Percentiles rank a stretch among this genome's conserved stretches.
Conservation (phyloP, 2,329 filamentous ascomycete species). For the Neofusicoccum cordaticola region DNA sequence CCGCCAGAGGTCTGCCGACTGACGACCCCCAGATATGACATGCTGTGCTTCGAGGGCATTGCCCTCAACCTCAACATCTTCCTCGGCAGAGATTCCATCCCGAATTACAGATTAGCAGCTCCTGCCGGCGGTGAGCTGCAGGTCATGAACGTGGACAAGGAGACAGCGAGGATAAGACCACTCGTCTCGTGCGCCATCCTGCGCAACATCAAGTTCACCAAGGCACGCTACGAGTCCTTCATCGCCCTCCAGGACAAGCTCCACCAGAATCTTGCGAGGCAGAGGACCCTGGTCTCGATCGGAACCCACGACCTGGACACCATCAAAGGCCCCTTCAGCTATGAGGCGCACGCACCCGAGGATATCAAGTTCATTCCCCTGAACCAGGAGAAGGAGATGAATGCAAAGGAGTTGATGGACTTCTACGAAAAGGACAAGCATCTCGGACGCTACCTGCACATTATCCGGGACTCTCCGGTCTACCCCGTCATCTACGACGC, state of each 20-base stretch:
- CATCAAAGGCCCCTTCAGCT: slow-evolving; percentile 90
- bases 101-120: slow-evolving; percentile 73
- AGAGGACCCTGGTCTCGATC: slow-evolving; percentile 92
- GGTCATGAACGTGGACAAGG: slow-evolving; percentile 74
- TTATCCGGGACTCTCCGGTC: slow-evolving; percentile 87
- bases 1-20: neutral
- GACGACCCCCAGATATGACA: slow-evolving; percentile 60
- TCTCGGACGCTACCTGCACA: slow-evolving; percentile 84
- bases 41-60: slow-evolving; percentile 97
- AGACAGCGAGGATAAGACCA: slow-evolving; percentile 76
- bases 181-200: slow-evolving; percentile 88
- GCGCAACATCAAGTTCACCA: slow-evolving; percentile 18
- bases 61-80: slow-evolving; percentile 95
- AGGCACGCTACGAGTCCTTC: slow-evolving; percentile 18
- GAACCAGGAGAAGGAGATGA: slow-evolving; percentile 88
- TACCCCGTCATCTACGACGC: slow-evolving; percentile 96
- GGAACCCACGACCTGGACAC: slow-evolving; percentile 96
- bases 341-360: slow-evolving; percentile 87
- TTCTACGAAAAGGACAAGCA: slow-evolving; percentile 95
- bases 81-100: slow-evolving; percentile 69
- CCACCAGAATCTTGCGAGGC: slow-evolving; percentile 90
- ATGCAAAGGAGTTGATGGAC: slow-evolving; percentile 81
- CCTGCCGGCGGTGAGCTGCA: slow-evolving; percentile 72
- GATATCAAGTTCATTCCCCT: slow-evolving; percentile 88
- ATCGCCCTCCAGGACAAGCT: slow-evolving; percentile 83